phyloP scores from a whole-genome alignment of 768 basidiomycete genomes.

The Termitomyces sp. region DNA sequence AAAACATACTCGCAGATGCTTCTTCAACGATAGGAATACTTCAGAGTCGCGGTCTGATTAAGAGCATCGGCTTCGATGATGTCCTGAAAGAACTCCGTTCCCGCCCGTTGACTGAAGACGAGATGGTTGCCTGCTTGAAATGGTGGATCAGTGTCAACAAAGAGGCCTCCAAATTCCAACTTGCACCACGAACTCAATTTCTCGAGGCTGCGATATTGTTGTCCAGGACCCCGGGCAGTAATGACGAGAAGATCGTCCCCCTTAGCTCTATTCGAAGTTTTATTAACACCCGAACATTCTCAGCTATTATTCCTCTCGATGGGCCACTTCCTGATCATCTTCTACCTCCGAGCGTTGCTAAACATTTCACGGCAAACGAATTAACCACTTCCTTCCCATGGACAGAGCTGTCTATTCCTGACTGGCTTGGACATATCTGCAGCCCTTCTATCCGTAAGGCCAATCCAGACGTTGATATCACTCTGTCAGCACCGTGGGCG shows the following conservation, averaged over 20 bases:
- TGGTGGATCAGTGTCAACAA: constrained; percentile 69
- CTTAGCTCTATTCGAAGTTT: constrained; percentile 68
- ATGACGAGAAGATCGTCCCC: constrained; percentile 54
- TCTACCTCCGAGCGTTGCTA: constrained; percentile 63
- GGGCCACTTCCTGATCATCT: constrained; percentile 73
- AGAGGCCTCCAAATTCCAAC: constrained; percentile 29
- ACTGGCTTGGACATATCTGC: constrained; percentile 72
- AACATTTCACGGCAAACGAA: constrained; percentile 45
- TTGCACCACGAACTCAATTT: constrained; percentile 50
- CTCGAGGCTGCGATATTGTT: constrained; percentile 66
- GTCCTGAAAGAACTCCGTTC: constrained; percentile 72
- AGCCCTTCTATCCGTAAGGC: constrained; percentile 35
- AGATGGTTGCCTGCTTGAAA: constrained; percentile 76
- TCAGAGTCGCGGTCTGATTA: constrained; percentile 59
- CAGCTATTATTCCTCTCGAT: constrained; percentile 57
- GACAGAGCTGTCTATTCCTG: constrained; percentile 66
- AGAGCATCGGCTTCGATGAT: constrained; percentile 74
- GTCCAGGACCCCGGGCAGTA: constrained; percentile 25
- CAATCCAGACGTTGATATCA: constrained; percentile 54
- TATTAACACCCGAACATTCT: constrained; percentile 56
- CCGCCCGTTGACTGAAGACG: constrained; percentile 63
- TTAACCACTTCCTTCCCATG: constrained; percentile 63
- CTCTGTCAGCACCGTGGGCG: constrained; percentile 63
- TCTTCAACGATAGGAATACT: constrained; percentile 56
- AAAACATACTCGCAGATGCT: constrained; percentile 50